Evolutionary conservation across 2,329 filamentous ascomycete genomes (phyloP).

Genomic region (Akanthomyces dipterigenus): DNA sequence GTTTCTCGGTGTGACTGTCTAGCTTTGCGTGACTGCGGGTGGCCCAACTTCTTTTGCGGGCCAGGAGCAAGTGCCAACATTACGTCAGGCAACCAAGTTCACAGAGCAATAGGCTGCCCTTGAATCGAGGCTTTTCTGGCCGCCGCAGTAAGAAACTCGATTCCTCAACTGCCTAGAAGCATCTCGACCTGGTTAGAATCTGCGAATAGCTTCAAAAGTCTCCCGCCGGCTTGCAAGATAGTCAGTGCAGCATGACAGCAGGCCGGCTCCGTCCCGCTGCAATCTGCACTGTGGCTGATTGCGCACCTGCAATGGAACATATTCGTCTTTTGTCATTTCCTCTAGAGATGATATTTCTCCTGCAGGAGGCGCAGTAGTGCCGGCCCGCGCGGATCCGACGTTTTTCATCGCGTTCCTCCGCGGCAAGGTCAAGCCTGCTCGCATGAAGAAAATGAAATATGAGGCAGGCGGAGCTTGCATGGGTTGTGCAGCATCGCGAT

Average conservation of each 20-base stretch:
- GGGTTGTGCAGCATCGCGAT: not conserved
- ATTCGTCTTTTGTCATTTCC: not conserved
- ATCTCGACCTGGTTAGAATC: not conserved
- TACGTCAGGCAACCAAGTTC: slow-evolving; percentile 3
- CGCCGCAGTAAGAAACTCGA: not conserved
- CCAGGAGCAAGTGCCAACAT: not conserved
- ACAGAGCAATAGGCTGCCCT: not conserved
- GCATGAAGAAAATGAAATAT: not conserved
- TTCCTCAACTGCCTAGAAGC: not conserved
- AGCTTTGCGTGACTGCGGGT: not conserved
- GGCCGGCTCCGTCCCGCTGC: not conserved
- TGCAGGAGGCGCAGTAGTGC: not conserved
- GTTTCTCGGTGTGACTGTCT: slow-evolving; percentile 1
- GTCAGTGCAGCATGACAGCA: not conserved
- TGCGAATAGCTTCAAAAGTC: not conserved
- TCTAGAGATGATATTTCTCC: not conserved
- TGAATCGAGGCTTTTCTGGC: not conserved
- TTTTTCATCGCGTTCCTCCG: not conserved
- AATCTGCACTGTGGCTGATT: not conserved
- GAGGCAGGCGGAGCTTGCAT: not conserved
- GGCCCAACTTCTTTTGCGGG: not conserved
- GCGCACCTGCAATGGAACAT: not conserved
- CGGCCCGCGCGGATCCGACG: not conserved
- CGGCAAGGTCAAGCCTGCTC: not conserved
- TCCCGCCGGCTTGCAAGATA: not conserved